Conservation (phyloP, 306 rosid species). For the Lathyrus oleraceus region DNA sequence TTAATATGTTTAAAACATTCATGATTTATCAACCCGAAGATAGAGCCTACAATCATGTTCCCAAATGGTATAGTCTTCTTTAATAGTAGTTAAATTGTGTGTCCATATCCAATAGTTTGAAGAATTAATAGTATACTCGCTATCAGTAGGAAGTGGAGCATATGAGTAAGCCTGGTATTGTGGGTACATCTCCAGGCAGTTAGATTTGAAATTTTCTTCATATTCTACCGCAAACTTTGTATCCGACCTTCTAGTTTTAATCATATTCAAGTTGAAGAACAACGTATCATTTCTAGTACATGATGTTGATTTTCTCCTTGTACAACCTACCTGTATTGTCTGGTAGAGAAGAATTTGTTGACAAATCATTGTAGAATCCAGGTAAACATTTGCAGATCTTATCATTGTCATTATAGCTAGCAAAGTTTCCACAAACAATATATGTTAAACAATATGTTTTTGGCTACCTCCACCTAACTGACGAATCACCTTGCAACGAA, state of each 20-base stretch:
- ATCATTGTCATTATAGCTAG: conserved; percentile 19
- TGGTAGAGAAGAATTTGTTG: background rate
- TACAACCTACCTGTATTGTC: background rate
- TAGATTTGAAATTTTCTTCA: conserved; percentile 24
- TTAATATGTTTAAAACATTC: too few relatives aligned
- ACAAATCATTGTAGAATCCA: background rate
- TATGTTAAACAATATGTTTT: background rate
- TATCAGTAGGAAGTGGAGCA: background rate
- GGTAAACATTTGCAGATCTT: conserved; percentile 35
- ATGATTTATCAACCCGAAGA: conserved; percentile 13
- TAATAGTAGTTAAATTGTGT: background rate
- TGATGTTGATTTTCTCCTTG: background rate
- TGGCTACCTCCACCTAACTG: background rate
- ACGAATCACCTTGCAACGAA: rapidly evolving
- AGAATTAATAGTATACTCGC: too few relatives aligned
- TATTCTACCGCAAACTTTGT: rapidly evolving
- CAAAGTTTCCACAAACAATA: conserved; percentile 38
- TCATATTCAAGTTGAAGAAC: conserved; percentile 23
- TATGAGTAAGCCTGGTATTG: conserved; percentile 43
- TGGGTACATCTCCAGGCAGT: background rate
- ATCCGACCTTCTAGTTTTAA: background rate
- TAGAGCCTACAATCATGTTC: background rate
- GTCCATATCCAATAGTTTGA: conserved; percentile 31
- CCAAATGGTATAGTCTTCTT: conserved; percentile 7
- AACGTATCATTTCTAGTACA: background rate